Percentiles rank a stretch among this genome's conserved stretches.
Evolutionary conservation across 176 grass and related monocot genomes (phyloP).

Genomic region (Phyllostachys edulis): DNA sequence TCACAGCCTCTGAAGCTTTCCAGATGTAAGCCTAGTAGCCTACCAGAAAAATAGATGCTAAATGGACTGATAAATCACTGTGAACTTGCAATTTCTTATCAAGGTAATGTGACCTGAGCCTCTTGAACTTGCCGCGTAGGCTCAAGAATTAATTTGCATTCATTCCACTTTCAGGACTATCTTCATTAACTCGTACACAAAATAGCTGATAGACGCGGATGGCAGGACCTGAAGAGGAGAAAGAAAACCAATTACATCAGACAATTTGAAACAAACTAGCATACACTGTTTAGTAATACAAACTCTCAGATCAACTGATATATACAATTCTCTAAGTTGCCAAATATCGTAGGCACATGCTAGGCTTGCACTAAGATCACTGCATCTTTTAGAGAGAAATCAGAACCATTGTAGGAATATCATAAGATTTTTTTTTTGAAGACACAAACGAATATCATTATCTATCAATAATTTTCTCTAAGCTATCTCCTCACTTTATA

Average conservation of each 20-base stretch:
- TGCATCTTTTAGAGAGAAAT: not conserved
- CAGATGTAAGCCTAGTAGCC: slow-evolving; percentile 27
- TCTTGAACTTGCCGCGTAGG: slow-evolving; percentile 6
- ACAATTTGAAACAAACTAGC: not conserved
- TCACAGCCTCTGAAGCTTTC: slow-evolving; percentile 13
- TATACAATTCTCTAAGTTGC: slow-evolving; percentile 1
- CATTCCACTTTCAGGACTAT: slow-evolving; percentile 96
- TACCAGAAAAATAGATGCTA: slow-evolving; percentile 25
- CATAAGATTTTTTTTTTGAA: not conserved
- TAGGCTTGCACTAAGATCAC: not conserved
- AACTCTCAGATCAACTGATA: not conserved
- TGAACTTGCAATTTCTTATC: not conserved
- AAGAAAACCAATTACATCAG: slow-evolving; percentile 21
- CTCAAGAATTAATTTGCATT: slow-evolving; percentile 33
- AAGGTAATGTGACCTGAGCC: slow-evolving; percentile 1
- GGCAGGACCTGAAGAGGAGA: slow-evolving; percentile 71
- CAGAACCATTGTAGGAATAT: not conserved
- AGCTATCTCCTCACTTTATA: not conserved
- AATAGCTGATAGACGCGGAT: slow-evolving; percentile 94
- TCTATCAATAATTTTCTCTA: not conserved
- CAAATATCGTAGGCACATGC: not conserved
- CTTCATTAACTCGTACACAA: slow-evolving; percentile 97
- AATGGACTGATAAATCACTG: not conserved
- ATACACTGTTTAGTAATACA: not conserved
- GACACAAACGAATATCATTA: not conserved